A percentile compares a stretch with the other conserved stretches of the same genome.
phyloP scores from a whole-genome alignment of 2,329 filamentous ascomycete species.

The Alternaria solani region DNA sequence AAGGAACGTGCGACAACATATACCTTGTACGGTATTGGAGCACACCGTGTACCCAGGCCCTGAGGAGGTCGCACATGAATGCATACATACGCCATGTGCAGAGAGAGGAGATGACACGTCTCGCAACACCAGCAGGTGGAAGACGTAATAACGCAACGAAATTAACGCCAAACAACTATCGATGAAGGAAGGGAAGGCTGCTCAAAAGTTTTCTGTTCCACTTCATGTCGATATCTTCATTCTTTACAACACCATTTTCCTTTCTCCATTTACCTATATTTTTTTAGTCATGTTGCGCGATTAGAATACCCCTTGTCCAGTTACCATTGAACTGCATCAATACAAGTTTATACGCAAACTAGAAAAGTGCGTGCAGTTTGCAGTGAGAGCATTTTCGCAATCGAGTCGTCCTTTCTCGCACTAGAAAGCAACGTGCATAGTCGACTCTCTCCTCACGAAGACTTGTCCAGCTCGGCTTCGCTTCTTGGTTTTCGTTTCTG shows the following conservation, averaged over 20 bases:
- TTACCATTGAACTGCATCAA: not conserved
- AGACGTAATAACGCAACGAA: constrained; percentile 10
- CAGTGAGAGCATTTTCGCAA: not conserved
- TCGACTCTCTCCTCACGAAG: not conserved
- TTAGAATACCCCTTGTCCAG: constrained; percentile 4
- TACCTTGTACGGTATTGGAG: not conserved
- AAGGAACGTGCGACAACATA: not conserved
- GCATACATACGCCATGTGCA: not conserved
- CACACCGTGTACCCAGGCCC: not conserved
- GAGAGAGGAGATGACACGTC: not conserved
- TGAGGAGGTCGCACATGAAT: not conserved
- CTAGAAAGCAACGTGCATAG: not conserved
- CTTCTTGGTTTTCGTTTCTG: not conserved
- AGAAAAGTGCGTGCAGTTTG: not conserved
- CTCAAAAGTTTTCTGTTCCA: not conserved
- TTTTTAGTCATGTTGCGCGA: constrained; percentile 1
- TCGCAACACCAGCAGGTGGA: not conserved
- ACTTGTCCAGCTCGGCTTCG: not conserved
- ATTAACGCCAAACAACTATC: constrained; percentile 16
- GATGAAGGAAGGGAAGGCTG: not conserved
- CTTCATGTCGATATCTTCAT: not conserved
- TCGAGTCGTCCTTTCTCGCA: not conserved
- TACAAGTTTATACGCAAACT: not conserved
- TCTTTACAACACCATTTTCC: constrained; percentile 1
- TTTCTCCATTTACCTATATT: not conserved